Conservation (phyloP, 257 asterid genomes). For the Nicotiana tabacum region DNA sequence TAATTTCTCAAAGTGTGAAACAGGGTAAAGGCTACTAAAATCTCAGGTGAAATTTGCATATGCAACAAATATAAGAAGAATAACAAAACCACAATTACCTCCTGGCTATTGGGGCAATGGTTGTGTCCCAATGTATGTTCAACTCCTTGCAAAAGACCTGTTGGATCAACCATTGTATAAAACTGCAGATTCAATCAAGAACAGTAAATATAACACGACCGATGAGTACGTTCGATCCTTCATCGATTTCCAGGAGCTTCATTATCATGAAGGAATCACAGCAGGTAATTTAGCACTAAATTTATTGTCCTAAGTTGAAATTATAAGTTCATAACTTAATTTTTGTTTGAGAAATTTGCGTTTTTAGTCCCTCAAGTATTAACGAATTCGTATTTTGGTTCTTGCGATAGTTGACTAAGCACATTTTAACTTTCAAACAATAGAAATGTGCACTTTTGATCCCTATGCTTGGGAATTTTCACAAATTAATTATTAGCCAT, state of each 20-base stretch:
- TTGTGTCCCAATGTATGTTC: conserved; percentile 76
- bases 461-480: not conserved
- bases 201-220: conserved; percentile 53
- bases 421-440: not conserved
- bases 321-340: not conserved
- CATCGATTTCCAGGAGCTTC: conserved; percentile 67
- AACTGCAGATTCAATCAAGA: conserved; percentile 53
- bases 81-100: conserved; percentile 53
- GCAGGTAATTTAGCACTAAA: conserved; percentile 16
- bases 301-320: not conserved
- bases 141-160: conserved; percentile 47
- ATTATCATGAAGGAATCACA: conserved; percentile 53
- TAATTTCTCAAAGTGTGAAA: not conserved
- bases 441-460: not conserved
- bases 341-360: not conserved
- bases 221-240: conserved; percentile 54
- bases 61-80: conserved; percentile 54
- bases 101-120: conserved; percentile 87
- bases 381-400: not conserved
- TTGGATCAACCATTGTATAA: conserved; percentile 52
- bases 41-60: conserved; percentile 49
- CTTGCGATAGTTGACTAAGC: not conserved
- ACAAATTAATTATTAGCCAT: too few relatives aligned
- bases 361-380: not conserved
- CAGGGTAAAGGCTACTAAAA: conserved; percentile 45